Evolutionary conservation across 768 basidiomycete genomes (phyloP), one percentile per base, ranked within the genome.

Genomic region (Rhodotorula kratochvilovae): DNA sequence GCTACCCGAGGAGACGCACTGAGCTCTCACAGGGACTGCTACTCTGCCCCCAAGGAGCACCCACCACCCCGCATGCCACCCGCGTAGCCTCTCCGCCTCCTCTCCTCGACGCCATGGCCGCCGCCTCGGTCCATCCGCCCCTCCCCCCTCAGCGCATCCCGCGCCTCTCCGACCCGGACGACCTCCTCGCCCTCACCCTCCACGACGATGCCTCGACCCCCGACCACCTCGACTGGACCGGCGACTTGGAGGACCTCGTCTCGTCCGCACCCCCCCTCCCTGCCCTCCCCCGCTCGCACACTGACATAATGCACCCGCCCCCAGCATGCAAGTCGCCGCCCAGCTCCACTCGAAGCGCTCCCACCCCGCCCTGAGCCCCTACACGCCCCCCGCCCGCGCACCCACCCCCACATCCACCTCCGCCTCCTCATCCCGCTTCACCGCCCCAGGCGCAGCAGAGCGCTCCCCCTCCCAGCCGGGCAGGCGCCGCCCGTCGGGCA

Each of bases 231-330:
- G 70, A 71, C 65, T 71, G 53, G 51, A 71, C 70, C 12, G 70
- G 59, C 43, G 55, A 71, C 46, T 35, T 71, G 39, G 70, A 71
- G 43, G 70, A 71, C 46, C 35, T 71, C 43, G 61, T 67, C 23
- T 43, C 55, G 70, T 63, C 2, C 42, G 66, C 36, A 31, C n/a
- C 23, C 15, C 21, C 25, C 54, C 39, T 2, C 29, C 45, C 27
- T 31, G 3, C 11, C 16, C 36, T n/a, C 21, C 25, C 5, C 35
- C 17, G 21, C 13, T 17, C 5, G 0, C 21, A 19, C 1, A 7
- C 27, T 5, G 23, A 23, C 43, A 12, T 2, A 7, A 2, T 19
- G 2, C 54, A 15, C 27, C 17, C 42, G 16, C 25, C 23, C 48
- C 12, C 57, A 70, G 68, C 39, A 58, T 70, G 27, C 29, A 51